Evolutionary conservation across 2,329 filamentous ascomycete species (phyloP).

Genomic region (Diaporthe sp.): DNA sequence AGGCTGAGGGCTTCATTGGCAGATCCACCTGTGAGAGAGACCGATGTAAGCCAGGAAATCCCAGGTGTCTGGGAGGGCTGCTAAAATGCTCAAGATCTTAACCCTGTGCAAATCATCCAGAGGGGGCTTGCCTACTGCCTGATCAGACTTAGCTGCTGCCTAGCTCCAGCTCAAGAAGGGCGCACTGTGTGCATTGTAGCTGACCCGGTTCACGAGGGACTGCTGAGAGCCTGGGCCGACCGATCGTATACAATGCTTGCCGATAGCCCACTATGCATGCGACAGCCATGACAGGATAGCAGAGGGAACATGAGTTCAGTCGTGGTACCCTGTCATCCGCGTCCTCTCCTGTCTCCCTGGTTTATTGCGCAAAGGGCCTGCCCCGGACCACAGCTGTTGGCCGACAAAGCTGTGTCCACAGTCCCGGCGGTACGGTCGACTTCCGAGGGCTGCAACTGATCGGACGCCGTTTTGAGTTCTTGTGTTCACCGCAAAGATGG

Average conservation of each 20-base stretch:
- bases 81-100: conserved; percentile 23
- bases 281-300: conserved; percentile 11
- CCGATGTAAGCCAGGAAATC: conserved; percentile 29
- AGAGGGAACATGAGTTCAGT: conserved; percentile 20
- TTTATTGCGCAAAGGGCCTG: conserved; percentile 1
- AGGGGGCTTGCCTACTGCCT: conserved; percentile 21
- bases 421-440: conserved; percentile 22
- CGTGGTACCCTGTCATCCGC: conserved; percentile 20
- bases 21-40: conserved; percentile 15
- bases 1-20: conserved; percentile 26
- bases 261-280: conserved; percentile 20
- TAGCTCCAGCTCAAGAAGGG: background rate
- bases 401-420: background rate
- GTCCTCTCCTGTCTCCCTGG: conserved; percentile 5
- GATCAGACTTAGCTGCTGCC: conserved; percentile 25
- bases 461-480: conserved; percentile 26
- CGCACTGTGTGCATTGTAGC: conserved; percentile 29
- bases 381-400: conserved; percentile 2
- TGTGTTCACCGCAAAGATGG: conserved; percentile 29
- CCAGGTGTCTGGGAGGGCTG: conserved; percentile 28
- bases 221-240: conserved; percentile 18
- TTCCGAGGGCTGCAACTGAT: conserved; percentile 24
- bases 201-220: conserved; percentile 14
- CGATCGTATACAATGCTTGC: conserved; percentile 28
- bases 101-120: conserved; percentile 29